Base-by-base conservation (phyloP, 192 early-diverging fungal species). In the Coemansia nantahalensis region DNA sequence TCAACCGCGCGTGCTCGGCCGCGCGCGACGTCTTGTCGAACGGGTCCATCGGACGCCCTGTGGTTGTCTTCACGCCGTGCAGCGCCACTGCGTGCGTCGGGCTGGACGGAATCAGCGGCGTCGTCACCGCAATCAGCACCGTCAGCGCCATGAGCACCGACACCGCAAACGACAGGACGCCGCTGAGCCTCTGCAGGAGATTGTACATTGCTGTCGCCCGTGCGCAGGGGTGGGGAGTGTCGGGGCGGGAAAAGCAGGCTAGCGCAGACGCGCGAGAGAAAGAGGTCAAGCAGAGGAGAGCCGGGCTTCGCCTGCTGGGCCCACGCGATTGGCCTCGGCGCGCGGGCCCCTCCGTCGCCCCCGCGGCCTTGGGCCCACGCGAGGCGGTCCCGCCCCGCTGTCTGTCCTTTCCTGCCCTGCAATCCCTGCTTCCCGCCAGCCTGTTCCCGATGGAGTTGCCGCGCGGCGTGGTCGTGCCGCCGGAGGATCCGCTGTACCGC, bases 91-190 rank as follows among this genome's bases (percentile, higher is more conserved):
- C 35, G 28, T 61, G 67, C 14, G 57, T 57, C 2, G 73, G 65
- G 4, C 48, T 38, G 11, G 65, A 69, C 15, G 65, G 73, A 31
- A 69, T 50, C 19, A 69, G 42, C 15, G 67, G 73, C 23, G 66
- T 69, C 1, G 58, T 62, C 8, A 65, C 19, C 8, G 65, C 56
- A 48, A 77, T 77, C 54, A 69, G 21, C 18, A 77, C 45, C 17
- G 49, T 50, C 1, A 77, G 28, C 18, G 58, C 67, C 73, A 77
- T 69, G 16, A 77, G 62, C 46, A 54, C 62, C 19, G 73, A 65
- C 65, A 77, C 65, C 22, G 66, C 73, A 44, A 77, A 69, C 56
- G 73, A 77, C 40, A 65, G 65, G 24, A 77, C 45, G 22, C 66
- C 55, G 57, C 73, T 65, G 21, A 77, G 45, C 11, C 73, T 66